Conservation (phyloP, 805 yeast species). For the Hanseniaspora thailandica region DNA sequence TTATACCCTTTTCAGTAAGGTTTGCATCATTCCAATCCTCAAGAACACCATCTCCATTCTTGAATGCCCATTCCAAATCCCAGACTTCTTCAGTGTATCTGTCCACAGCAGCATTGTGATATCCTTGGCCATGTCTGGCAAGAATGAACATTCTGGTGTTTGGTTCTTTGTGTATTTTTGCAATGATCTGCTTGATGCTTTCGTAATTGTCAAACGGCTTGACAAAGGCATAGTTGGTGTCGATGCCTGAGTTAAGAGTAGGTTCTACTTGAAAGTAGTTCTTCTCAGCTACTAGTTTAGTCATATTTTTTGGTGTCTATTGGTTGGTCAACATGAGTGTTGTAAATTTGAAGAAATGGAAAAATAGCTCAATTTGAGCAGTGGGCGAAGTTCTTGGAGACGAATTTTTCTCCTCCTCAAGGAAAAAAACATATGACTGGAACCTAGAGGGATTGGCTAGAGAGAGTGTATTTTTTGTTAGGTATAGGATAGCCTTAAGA, state of each 20-base stretch:
- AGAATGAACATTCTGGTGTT: conserved; percentile 37
- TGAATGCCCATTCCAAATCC: conserved; percentile 43
- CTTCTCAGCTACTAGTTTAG: conserved; percentile 2
- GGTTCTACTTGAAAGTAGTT: conserved; percentile 14
- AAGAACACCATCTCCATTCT: conserved; percentile 44
- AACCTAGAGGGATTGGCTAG: too few relatives aligned
- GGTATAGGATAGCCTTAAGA: too few relatives aligned
- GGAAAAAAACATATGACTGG: too few relatives aligned
- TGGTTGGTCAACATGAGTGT: too few relatives aligned
- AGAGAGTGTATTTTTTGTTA: too few relatives aligned
- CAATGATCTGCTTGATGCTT: background rate
- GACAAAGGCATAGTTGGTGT: conserved; percentile 8
- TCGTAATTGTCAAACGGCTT: conserved; percentile 3
- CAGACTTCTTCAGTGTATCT: conserved; percentile 48
- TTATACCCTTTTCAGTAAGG: conserved; percentile 43
- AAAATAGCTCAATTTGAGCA: too few relatives aligned
- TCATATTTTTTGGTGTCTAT: too few relatives aligned
- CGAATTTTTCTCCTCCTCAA: too few relatives aligned
- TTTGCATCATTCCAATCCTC: conserved; percentile 39
- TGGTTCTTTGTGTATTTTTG: background rate
- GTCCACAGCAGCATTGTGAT: conserved; percentile 45
- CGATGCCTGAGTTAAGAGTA: conserved; percentile 2
- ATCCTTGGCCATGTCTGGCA: conserved; percentile 64
- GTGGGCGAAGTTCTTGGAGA: too few relatives aligned
- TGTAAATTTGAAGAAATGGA: too few relatives aligned